Evolutionary conservation across 345 rosid genomes (phyloP).

Genomic region (Pistacia integerrima): DNA sequence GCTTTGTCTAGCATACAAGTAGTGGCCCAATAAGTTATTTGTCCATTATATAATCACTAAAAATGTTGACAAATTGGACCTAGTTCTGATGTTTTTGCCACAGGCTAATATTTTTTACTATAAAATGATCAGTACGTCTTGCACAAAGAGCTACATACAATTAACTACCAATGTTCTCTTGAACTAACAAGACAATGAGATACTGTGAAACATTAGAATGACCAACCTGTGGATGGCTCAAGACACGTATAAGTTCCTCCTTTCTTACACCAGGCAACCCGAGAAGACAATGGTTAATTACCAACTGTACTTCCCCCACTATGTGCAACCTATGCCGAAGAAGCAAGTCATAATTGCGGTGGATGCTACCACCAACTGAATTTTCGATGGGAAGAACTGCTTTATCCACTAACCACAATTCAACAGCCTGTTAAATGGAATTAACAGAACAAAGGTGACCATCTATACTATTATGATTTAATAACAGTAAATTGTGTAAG

Average conservation of each 20-base stretch:
- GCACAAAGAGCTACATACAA: neutral
- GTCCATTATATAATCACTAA: too few relatives aligned
- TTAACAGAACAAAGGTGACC: conserved; percentile 1
- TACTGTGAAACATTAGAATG: neutral
- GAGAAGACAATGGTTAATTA: conserved; percentile 81
- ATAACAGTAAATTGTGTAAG: neutral
- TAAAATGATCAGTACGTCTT: neutral
- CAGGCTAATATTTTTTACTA: neutral
- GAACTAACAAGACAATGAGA: conserved; percentile 4
- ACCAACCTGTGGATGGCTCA: conserved; percentile 92
- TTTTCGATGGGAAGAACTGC: conserved; percentile 93
- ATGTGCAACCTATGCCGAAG: conserved; percentile 95
- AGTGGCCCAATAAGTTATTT: too few relatives aligned
- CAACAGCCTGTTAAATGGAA: conserved; percentile 75
- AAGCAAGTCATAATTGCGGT: conserved; percentile 90
- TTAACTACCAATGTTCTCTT: neutral
- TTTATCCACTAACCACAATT: conserved; percentile 87
- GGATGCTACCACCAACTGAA: conserved; percentile 92
- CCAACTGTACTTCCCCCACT: conserved; percentile 84
- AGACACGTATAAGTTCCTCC: conserved; percentile 70
- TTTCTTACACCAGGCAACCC: conserved; percentile 69
- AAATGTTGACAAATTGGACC: too few relatives aligned
- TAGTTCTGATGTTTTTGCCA: neutral
- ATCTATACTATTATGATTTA: conserved; percentile 7
- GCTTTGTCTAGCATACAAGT: too few relatives aligned